These are phyloP conservation scores for Pelargonium citronellum DNA, from an alignment of 441 rosid genomes.

Conservation along the genomic window DNA sequence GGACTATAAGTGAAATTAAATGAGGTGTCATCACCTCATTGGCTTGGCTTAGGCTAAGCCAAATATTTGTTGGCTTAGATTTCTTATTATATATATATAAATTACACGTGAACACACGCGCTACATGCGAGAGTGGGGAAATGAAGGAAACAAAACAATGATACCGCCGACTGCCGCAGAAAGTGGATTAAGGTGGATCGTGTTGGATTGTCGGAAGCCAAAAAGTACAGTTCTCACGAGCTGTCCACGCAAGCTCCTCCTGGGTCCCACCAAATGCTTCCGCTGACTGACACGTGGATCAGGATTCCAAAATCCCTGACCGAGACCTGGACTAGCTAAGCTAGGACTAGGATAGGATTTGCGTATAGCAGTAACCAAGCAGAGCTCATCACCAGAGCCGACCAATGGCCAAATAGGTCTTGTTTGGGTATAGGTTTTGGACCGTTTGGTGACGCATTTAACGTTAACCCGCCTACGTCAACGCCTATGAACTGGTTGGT, in stretches of 20 bases:
- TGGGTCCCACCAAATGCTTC: too few species aligned
- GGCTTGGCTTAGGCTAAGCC: too few species aligned
- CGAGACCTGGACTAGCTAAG: too few species aligned
- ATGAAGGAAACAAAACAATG: too few species aligned
- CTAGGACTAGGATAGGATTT: neutral
- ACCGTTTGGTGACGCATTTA: neutral
- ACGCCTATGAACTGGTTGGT: neutral
- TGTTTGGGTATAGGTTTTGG: too few species aligned
- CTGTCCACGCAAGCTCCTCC: too few species aligned
- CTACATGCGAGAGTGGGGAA: neutral
- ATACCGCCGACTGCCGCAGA: neutral
- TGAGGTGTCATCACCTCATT: too few species aligned
- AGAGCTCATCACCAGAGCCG: neutral
- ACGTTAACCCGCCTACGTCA: neutral
- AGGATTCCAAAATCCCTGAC: too few species aligned
- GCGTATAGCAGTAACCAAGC: neutral
- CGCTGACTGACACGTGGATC: too few species aligned
- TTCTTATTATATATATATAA: too few species aligned
- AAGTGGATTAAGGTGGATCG: neutral
- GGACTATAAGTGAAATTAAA: too few species aligned
- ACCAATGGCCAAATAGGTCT: neutral
- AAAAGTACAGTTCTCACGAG: neutral
- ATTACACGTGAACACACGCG: neutral
- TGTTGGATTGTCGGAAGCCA: slow-evolving; percentile 3
- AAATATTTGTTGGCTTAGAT: too few species aligned